These are phyloP conservation scores for Diplodia corticola DNA, from an alignment of 2,329 filamentous ascomycete genomes.

Conservation along the genomic window DNA sequence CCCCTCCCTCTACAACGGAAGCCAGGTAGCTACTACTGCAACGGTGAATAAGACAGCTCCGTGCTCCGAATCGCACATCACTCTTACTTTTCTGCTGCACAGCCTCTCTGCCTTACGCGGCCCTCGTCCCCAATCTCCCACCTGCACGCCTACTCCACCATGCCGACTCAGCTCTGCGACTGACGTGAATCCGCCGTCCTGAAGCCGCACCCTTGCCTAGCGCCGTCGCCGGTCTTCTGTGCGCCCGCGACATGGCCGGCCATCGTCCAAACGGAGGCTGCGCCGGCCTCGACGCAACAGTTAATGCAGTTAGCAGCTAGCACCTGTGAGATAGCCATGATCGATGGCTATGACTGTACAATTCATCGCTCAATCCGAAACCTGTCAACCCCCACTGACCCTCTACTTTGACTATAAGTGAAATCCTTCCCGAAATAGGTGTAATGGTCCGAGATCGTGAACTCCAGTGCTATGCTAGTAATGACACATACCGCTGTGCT, in stretches of 20 bases:
- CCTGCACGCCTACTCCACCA: background rate
- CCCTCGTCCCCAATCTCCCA: background rate
- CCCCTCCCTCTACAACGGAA: background rate
- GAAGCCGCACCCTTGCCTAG: background rate
- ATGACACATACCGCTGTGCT: background rate
- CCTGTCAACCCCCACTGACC: background rate
- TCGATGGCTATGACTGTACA: background rate
- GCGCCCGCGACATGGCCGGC: background rate
- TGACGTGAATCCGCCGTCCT: background rate
- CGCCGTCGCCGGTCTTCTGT: background rate
- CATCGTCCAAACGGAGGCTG: background rate
- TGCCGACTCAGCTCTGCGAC: background rate
- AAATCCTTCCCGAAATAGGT: background rate
- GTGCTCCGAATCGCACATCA: background rate
- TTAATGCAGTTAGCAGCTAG: background rate
- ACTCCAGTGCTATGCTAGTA: constrained; percentile 4
- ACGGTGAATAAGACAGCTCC: background rate
- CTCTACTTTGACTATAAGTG: background rate
- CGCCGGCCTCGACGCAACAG: background rate
- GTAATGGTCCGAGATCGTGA: background rate
- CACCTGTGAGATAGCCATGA: background rate
- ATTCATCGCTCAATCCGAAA: constrained; percentile 1
- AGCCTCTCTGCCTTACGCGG: constrained; percentile 15
- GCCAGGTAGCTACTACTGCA: constrained; percentile 2
- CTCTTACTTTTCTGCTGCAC: background rate